These are phyloP conservation scores for Fusarium piperis DNA, from an alignment of 2,329 filamentous ascomycete genomes.

Conservation along the genomic window DNA sequence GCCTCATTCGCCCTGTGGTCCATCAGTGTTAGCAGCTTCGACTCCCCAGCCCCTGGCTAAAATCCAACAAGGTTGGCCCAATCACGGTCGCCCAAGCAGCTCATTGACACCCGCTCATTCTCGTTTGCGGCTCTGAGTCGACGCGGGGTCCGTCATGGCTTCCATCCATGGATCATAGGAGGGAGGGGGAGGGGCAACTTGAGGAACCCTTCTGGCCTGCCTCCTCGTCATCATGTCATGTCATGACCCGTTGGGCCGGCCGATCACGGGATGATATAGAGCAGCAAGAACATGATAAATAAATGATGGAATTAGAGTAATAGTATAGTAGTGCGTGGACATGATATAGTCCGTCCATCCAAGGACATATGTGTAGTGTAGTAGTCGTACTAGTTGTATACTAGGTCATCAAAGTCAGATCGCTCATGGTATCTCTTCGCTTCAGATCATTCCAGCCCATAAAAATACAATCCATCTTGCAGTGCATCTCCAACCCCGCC, in stretches of 20 bases:
- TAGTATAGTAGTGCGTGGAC: slow-evolving; percentile 16
- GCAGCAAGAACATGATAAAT: not conserved
- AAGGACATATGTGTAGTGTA: slow-evolving; percentile 4
- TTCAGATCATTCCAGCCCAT: slow-evolving; percentile 17
- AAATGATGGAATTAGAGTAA: not conserved
- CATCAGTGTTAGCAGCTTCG: not conserved
- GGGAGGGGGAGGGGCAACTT: slow-evolving; percentile 24
- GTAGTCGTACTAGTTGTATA: not conserved
- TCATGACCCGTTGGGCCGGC: not conserved
- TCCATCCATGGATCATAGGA: not conserved
- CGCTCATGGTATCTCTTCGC: slow-evolving; percentile 44
- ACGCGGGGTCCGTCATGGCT: slow-evolving; percentile 29
- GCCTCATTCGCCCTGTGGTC: not conserved
- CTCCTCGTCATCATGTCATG: slow-evolving; percentile 8
- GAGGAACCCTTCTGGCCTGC: slow-evolving; percentile 30
- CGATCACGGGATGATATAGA: not conserved
- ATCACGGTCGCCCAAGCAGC: slow-evolving; percentile 8
- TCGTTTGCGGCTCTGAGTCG: not conserved
- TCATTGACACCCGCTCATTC: not conserved
- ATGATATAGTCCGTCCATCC: slow-evolving; percentile 32
- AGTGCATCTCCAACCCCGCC: not conserved
- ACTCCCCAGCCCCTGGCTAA: not conserved
- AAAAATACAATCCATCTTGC: slow-evolving; percentile 33
- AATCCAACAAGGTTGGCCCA: slow-evolving; percentile 15
- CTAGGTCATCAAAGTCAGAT: slow-evolving; percentile 31